Conservation (phyloP, 305 asterid species). For the Coffea humblotiana region DNA sequence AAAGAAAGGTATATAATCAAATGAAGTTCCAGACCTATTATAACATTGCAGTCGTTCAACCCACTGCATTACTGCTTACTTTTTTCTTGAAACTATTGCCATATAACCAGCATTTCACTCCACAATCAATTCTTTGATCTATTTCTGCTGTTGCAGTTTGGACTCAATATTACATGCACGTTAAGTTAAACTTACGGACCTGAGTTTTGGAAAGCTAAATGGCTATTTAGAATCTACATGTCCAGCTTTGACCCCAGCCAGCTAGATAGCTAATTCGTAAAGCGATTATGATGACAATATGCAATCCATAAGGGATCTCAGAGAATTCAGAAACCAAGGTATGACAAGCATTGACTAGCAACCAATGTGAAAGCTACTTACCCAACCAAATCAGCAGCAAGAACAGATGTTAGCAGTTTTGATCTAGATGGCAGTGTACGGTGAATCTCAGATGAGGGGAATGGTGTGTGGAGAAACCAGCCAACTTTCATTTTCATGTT, state of each 20-base stretch:
- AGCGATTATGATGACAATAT: background rate
- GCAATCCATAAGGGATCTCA: background rate
- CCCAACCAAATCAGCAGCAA: slow-evolving; percentile 95
- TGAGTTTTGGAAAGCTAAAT: background rate
- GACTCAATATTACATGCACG: background rate
- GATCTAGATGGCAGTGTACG: slow-evolving; percentile 91
- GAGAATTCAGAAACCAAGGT: background rate
- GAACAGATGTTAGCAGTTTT: slow-evolving; percentile 78
- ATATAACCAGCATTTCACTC: background rate
- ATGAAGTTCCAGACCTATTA: background rate
- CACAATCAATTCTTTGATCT: background rate
- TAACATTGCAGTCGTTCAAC: background rate
- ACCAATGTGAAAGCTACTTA: slow-evolving; percentile 23
- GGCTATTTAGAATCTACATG: background rate
- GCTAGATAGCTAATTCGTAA: background rate
- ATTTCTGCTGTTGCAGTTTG: background rate
- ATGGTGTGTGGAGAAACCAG: slow-evolving; percentile 95
- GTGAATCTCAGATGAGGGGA: slow-evolving; percentile 94
- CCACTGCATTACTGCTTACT: background rate
- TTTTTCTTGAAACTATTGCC: background rate
- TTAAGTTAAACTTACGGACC: background rate
- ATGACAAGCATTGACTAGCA: background rate
- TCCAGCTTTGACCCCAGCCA: background rate
- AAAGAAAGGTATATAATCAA: background rate
- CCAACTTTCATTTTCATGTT: slow-evolving; percentile 88